Evolutionary conservation across 1,284 basidiomycete species (phyloP), one percentile per base, ranked within the genome.

Genomic region (Peniophora sp.): DNA sequence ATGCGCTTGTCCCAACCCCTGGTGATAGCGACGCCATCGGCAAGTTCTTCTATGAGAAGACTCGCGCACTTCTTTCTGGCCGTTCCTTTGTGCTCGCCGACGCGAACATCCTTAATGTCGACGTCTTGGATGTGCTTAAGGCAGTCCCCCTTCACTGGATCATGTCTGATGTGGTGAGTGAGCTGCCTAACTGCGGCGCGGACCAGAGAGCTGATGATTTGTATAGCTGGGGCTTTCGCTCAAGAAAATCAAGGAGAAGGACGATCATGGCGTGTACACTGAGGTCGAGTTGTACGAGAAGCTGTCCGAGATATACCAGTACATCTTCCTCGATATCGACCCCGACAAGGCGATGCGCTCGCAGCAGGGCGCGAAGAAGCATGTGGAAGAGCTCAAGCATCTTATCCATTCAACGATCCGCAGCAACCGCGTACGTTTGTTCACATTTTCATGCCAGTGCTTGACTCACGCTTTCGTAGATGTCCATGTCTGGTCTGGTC

Each of bases 201-300:
- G 42, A 18, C 46, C 11, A 17, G 22, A 27, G 15, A 18, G 34
- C 24, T 39, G 12, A 18, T 44, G 23, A 42, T 10, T n/a, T 17
- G 42, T n/a, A 8, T 45, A 89, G 87, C 81, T 78, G 58, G 88
- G 88, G 15, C 81, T 93, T 47, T 66, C 73, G n/a, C 68, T 93
- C 52, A 90, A 88, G 68, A 77, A 76, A 46, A 57, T 93, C 52
- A 90, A 88, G 68, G 77, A 76, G 46, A 57, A 72, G 9, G 62
- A 75, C 24, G 70, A 74, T 8, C 63, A 68, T 23, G 88, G 84
- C 23, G 68, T 72, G 39, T 85, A 81, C 60, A 83, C 83, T 1
- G 73, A 81, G 18, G 57, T 68, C 24, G 74, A 87, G 60, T 64
- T 92, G 32, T 86, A 78, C 58, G 66, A 72, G 18, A 78, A 83